These are phyloP conservation scores for Orbilia ellipsospora DNA, from an alignment of 2,329 filamentous ascomycete genomes.

Conservation along the genomic window DNA sequence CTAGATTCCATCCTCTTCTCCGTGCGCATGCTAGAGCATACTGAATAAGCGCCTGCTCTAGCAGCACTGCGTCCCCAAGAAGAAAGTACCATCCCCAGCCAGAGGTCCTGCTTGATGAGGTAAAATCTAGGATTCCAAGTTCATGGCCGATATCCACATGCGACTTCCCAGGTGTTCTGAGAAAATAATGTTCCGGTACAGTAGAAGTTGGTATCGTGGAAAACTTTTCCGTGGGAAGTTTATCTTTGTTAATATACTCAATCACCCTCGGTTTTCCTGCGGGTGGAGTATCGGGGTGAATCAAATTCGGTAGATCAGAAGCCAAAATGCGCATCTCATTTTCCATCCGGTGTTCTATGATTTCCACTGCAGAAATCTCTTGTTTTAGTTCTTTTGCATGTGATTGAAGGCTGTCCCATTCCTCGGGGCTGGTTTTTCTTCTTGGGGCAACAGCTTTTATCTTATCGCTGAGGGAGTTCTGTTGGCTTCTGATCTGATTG, in stretches of 20 bases:
- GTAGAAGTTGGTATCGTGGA: conserved; percentile 58
- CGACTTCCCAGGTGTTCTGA: conserved; percentile 64
- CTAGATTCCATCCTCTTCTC: conserved; percentile 79
- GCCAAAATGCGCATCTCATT: conserved; percentile 79
- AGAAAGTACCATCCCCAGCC: conserved; percentile 99
- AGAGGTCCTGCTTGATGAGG: conserved; percentile 79
- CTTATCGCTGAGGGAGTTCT: conserved; percentile 73
- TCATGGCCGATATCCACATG: conserved; percentile 88
- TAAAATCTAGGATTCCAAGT: conserved; percentile 91
- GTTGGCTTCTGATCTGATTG: conserved; percentile 72
- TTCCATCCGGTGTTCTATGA: conserved; percentile 70
- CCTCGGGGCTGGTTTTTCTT: conserved; percentile 61
- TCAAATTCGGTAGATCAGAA: conserved; percentile 85
- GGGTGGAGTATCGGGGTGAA: conserved; percentile 78
- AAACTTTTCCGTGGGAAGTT: conserved; percentile 61
- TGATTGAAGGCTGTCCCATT: conserved; percentile 69
- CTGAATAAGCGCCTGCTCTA: conserved; percentile 93
- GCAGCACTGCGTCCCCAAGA: conserved; percentile 85
- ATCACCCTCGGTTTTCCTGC: conserved; percentile 74
- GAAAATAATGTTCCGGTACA: conserved; percentile 57
- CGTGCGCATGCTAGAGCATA: conserved; percentile 82
- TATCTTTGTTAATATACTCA: conserved; percentile 81
- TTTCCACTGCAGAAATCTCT: conserved; percentile 71
- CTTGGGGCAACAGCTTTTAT: conserved; percentile 64
- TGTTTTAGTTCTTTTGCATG: conserved; percentile 75